Evolutionary conservation across 2,329 filamentous ascomycete genomes (phyloP), one percentile per base, ranked within the genome.

Genomic region (Phialocephala subalpina): DNA sequence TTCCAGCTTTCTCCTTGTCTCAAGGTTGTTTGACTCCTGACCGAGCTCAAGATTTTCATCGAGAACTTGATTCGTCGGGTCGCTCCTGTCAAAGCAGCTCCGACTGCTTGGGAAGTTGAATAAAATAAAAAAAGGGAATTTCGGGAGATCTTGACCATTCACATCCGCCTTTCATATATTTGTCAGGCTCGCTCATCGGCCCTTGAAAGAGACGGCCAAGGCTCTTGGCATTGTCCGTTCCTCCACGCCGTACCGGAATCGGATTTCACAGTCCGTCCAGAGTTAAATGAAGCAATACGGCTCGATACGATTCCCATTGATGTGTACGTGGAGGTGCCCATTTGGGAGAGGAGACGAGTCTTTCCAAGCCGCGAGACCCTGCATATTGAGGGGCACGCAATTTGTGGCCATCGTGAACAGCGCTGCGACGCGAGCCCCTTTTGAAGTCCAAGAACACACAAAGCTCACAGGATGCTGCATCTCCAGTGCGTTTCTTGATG

Each of bases 1-100:
- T 33, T 42, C 35, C 53, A 38, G 27, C 33, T 5, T 45, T 35
- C 42, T 36, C 36, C 49, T 40, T 62, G 49, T 40, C 40, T 56
- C 20, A 38, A 22, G 22, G 45, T 5, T n/a, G 45, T 49, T 49
- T 40, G 36, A 16, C n/a, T n/a, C n/a, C n/a, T 52, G 49, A 42
- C 38, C 59, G 42, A 42, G 40, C 40, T 40, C 36, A 11, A 40
- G 36, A 40, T n/a, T n/a, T n/a, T n/a, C n/a, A n/a, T n/a, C n/a
- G n/a, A n/a, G n/a, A n/a, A n/a, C 40, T 12, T 16, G 16, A 42
- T 42, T 42, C 40, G 40, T 18, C 40, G 14, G 40, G 14, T n/a
- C 40, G 16, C 40, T 2, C 16, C n/a, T 42, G 40, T n/a, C 16
- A 18, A n/a, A n/a, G 40, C 40, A 16, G 40, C 16, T 42, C 40